These are phyloP conservation scores for Simplicillium sp. DNA, from an alignment of 2,329 filamentous ascomycete species.

Conservation along the genomic window DNA sequence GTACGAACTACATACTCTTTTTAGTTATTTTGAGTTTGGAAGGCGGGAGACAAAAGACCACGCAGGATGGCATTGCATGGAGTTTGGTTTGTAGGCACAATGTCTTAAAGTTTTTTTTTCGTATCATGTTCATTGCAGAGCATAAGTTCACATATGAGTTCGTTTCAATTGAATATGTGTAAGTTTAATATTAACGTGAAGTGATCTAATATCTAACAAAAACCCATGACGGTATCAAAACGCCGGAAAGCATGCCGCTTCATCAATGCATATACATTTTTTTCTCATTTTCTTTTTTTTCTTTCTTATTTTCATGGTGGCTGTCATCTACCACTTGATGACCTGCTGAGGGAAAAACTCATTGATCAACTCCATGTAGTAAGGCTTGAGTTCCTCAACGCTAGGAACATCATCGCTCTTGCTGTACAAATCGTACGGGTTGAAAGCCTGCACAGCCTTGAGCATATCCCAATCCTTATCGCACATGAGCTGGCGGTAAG, in stretches of 20 bases:
- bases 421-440: slow-evolving; percentile 86
- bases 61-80: too few relatives aligned
- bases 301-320: slow-evolving; percentile 2
- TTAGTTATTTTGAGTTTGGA: too few relatives aligned
- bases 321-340: slow-evolving; percentile 25
- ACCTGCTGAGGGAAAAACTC: slow-evolving; percentile 31
- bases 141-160: too few relatives aligned
- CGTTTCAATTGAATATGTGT: too few relatives aligned
- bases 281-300: slow-evolving; percentile 7
- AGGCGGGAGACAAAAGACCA: too few relatives aligned
- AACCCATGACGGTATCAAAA: not conserved
- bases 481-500: slow-evolving; percentile 76
- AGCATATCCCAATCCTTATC: slow-evolving; percentile 73
- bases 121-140: too few relatives aligned
- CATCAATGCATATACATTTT: not conserved
- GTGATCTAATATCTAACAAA: not conserved
- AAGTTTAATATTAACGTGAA: too few relatives aligned
- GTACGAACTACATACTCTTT: too few relatives aligned
- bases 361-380: slow-evolving; percentile 32
- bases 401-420: slow-evolving; percentile 78
- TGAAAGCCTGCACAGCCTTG: slow-evolving; percentile 74
- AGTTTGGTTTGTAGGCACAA: too few relatives aligned
- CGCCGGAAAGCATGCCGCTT: not conserved
- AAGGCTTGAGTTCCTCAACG: slow-evolving; percentile 62
- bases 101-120: too few relatives aligned